phyloP scores from a whole-genome alignment of 371 early-diverging fungal genomes.

The Fennellomyces sp. region DNA sequence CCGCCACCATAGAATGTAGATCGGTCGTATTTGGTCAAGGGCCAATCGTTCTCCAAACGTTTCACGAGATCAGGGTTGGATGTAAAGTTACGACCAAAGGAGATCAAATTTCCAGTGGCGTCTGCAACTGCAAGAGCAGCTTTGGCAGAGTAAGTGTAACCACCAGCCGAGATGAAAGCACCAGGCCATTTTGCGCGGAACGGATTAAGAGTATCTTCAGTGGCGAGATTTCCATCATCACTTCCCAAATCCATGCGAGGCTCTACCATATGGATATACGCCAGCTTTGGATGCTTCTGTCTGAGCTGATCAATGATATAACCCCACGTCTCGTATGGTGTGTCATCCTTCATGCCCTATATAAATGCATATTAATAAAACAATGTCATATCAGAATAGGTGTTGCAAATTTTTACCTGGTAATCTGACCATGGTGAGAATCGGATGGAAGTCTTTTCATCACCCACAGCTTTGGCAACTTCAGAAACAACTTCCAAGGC shows the following conservation, averaged over 20 bases:
- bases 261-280: constrained; percentile 38
- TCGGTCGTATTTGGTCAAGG: constrained; percentile 27
- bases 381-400: no score
- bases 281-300: constrained; percentile 22
- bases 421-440: no score
- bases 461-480: constrained; percentile 19
- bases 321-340: constrained; percentile 37
- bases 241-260: constrained; percentile 18
- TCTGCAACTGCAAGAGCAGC: constrained; percentile 20
- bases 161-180: constrained; percentile 27
- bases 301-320: constrained; percentile 22
- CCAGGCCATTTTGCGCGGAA: constrained; percentile 37
- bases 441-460: constrained; percentile 17
- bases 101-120: constrained; percentile 23
- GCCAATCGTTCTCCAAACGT: constrained; percentile 26
- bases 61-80: constrained; percentile 38
- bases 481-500: constrained; percentile 43
- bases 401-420: no score
- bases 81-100: constrained; percentile 33
- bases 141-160: constrained; percentile 17
- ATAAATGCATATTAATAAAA: no score
- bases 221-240: neutral
- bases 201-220: constrained; percentile 19
- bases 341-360: constrained; percentile 30
- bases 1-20: constrained; percentile 20